Percentiles rank a stretch among this genome's conserved stretches.
phyloP scores from a whole-genome alignment of 2,329 filamentous ascomycete genomes.

The Exophiala lecanii-corni region DNA sequence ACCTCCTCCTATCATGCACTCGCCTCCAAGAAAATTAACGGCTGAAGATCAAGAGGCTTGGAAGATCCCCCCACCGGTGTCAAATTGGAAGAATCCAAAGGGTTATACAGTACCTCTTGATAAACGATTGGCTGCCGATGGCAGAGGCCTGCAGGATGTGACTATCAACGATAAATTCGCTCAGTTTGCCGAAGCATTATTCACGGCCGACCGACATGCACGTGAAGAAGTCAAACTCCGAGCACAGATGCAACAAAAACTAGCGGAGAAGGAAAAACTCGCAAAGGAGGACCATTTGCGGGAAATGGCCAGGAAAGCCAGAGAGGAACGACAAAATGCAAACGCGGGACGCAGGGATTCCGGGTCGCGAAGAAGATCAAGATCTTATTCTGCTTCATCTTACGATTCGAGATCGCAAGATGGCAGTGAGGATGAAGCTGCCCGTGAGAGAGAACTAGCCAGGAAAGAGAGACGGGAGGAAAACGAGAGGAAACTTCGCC shows the following conservation, averaged over 20 bases:
- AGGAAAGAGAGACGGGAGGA: conserved; percentile 75
- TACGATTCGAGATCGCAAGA: conserved; percentile 42
- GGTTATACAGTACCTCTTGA: conserved; percentile 95
- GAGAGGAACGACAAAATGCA: conserved; percentile 64
- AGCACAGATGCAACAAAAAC: conserved; percentile 87
- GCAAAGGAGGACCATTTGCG: conserved; percentile 92
- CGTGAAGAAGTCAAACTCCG: conserved; percentile 92
- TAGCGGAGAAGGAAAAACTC: conserved; percentile 93
- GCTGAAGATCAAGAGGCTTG: conserved; percentile 96
- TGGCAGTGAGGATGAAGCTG: conserved; percentile 61
- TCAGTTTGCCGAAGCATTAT: conserved; percentile 88
- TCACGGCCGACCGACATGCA: conserved; percentile 90
- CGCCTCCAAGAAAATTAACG: conserved; percentile 87
- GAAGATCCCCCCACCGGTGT: conserved; percentile 85
- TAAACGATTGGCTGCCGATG: conserved; percentile 91
- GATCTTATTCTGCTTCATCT: conserved; percentile 33
- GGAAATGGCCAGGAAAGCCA: conserved; percentile 80
- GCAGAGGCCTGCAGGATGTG: conserved; percentile 83
- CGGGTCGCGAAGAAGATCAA: conserved; percentile 29
- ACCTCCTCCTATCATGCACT: conserved; percentile 91
- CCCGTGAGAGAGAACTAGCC: conserved; percentile 70
- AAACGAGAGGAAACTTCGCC: conserved; percentile 81
- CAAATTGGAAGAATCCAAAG: conserved; percentile 99
- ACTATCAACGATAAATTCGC: conserved; percentile 99
- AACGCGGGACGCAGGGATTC: conserved; percentile 39